Evolutionary conservation across 306 rosid genomes (phyloP), one percentile per base, ranked within the genome.

Genomic region (Carpinus viminea): DNA sequence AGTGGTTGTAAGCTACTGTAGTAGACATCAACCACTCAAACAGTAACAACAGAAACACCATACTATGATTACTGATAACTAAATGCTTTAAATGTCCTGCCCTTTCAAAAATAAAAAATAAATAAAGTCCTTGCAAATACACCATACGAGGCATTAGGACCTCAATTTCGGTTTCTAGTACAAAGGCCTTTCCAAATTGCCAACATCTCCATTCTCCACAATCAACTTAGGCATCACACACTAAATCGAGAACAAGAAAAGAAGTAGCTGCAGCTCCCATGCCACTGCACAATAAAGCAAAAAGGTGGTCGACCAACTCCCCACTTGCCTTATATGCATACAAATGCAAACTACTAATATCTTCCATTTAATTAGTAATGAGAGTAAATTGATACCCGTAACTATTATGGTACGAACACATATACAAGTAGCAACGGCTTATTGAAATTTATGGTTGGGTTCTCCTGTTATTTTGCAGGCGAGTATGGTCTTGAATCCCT

Each of bases 401-500:
- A 18, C 60, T 18, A 31, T 24, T 3, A 0, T 61, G 38, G 4
- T n/a, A n/a, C n/a, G n/a, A 17, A 38, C 45, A 12, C 5, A 18
- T 61, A 28, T 28, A 31, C 43, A 34, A 28, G 13, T 31, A 61
- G 4, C 4, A 15, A 24, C 28, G 45, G 31, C 28, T 31, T 13
- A 26, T 13, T 12, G 28, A 5, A 61, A 61, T 61, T 61, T 26
- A 28, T 47, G 74, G 53, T 74, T 66, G 34, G n/a, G 82, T 81
- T 72, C 72, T 76, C 81, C 15, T 75, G 68, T 82, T 73, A 72
- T 76, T 78, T 57, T 90, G 84, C 88, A 94, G 98, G 97, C 5
- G 78, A 81, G 47, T 92, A 94, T 74, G 72, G 87, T 68, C 78
- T 78, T 21, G 86, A 89, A 68, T 86, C 95, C 72, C 77, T 90